A percentile compares a stretch with the other conserved stretches of the same genome.
phyloP scores from a whole-genome alignment of 306 rosid genomes.

The Quercus alba region DNA sequence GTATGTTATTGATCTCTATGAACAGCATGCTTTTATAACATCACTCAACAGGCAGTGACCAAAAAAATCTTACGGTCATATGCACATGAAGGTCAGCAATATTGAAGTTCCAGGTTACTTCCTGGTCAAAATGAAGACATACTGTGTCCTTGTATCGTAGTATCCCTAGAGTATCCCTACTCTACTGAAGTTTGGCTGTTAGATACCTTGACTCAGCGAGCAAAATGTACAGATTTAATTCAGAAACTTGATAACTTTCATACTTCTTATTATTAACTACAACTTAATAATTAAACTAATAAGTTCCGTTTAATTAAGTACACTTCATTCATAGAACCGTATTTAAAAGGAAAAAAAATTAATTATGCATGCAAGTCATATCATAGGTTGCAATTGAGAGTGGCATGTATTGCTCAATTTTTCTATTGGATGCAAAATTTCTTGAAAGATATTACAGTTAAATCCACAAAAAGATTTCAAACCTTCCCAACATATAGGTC shows the following conservation, averaged over 20 bases:
- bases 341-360: not conserved
- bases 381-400: not conserved
- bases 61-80: not conserved
- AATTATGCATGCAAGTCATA: not conserved
- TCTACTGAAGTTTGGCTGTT: not conserved
- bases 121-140: not conserved
- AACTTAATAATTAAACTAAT: not conserved
- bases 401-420: not conserved
- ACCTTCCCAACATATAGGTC: conserved; percentile 99
- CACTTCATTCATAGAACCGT: not conserved
- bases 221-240: not conserved
- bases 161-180: too few relatives aligned
- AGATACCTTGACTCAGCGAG: not conserved
- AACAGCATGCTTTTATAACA: not conserved
- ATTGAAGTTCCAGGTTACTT: not conserved
- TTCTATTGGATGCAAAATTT: not conserved
- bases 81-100: not conserved
- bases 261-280: not conserved
- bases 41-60: not conserved
- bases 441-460: not conserved
- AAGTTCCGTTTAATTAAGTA: not conserved
- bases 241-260: not conserved
- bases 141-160: not conserved
- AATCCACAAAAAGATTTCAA: not conserved
- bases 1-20: not conserved